Evolutionary conservation across 495 filamentous ascomycete species (phyloP).

Genomic region (Annulohypoxylon stygium): DNA sequence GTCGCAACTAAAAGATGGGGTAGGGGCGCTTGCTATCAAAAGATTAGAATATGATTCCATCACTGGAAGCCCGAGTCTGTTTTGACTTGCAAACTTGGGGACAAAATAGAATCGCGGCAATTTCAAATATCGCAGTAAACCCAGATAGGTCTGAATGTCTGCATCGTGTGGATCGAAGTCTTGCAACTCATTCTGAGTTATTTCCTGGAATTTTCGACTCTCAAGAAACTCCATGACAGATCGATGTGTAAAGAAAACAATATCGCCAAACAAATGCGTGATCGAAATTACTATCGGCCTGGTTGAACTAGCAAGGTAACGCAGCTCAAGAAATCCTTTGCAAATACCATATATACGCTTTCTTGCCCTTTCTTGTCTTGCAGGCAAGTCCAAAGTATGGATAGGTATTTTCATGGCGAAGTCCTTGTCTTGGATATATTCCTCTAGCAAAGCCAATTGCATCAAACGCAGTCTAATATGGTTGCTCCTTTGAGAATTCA

Average conservation of each 20-base stretch:
- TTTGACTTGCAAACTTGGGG: conserved; percentile 3
- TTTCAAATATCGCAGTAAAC: not conserved
- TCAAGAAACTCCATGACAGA: conserved; percentile 8
- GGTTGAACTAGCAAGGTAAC: too few species aligned
- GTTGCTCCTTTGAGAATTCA: not conserved
- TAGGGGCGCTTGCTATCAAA: not conserved
- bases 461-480: not conserved
- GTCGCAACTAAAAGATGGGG: not conserved
- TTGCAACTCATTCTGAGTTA: not conserved
- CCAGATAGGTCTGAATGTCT: not conserved
- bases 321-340: conserved; percentile 9
- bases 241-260: not conserved
- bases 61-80: not conserved
- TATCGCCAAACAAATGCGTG: not conserved
- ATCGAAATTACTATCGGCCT: not conserved
- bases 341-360: conserved; percentile 4
- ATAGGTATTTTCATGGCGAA: not conserved
- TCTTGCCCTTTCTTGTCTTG: not conserved
- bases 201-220: not conserved
- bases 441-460: not conserved
- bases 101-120: conserved; percentile 1
- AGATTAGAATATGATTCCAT: too few species aligned
- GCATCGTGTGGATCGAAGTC: conserved; percentile 1
- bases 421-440: conserved; percentile 9
- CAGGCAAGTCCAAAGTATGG: not conserved